Evolutionary conservation across 2,329 filamentous ascomycete genomes (phyloP), one percentile per base, ranked within the genome.

Genomic region (Lojkania enalia): DNA sequence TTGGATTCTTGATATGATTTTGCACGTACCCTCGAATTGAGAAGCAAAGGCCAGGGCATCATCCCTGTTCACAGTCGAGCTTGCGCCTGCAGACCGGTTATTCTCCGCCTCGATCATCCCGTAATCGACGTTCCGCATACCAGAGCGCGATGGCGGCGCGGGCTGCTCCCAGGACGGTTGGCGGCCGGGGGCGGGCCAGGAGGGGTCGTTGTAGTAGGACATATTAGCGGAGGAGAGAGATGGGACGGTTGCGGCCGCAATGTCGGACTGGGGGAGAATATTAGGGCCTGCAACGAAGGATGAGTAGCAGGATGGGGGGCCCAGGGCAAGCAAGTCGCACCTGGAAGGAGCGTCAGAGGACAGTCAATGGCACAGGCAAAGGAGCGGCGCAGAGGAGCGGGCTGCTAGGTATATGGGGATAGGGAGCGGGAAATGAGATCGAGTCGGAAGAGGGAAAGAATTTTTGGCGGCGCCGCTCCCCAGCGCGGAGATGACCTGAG

Each of bases 1-100:
- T n/a, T n/a, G 40, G 35, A 15, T 20, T 39, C 31, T 23, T 5
- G 16, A n/a, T n/a, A n/a, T n/a, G n/a, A n/a, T n/a, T n/a, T n/a
- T 39, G 27, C 41, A 82, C 86, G 70, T 86, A 94, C 88, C 88
- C 76, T 95, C 90, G 71, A 95, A 86, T 74, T 96, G 90, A 68
- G 87, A 86, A 57, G 83, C 84, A 70, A 95, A 96, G 48, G 90
- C 90, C 64, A 79, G 76, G 46, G 82, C 79, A 49, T 95, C 89
- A 56, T 92, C 88, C 39, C 71, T 66, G 55, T 77, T 77, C 56
- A 76, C 70, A 21, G 86, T 85, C 46, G 87, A 90, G 71, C 81
- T 90, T 51, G 87, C 83, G 72, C 87, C 87, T 89, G 70, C 52
- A 53, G 61, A 54, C 42, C 42, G 61, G 61, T 72, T 65, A 65